phyloP scores from a whole-genome alignment of 2,329 filamentous ascomycete species.

The Paecilomyces variotii region DNA sequence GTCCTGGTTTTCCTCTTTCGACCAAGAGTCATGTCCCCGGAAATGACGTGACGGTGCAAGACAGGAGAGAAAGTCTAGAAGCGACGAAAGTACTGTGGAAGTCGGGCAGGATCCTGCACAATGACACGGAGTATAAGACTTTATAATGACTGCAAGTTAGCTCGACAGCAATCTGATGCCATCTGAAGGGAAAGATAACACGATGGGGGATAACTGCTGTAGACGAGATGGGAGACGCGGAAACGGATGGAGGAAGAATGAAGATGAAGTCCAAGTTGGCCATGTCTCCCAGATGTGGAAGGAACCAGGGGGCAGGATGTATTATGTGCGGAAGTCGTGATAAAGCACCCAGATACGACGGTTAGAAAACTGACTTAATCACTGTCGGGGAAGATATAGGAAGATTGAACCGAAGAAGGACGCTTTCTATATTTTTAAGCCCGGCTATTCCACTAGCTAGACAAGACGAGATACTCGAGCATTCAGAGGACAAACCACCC shows the following conservation, averaged over 20 bases:
- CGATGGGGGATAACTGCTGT: not conserved
- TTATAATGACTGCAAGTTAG: not conserved
- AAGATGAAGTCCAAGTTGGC: not conserved
- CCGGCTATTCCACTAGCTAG: not conserved
- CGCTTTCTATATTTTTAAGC: not conserved
- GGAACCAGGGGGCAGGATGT: not conserved
- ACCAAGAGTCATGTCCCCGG: slow-evolving; percentile 11
- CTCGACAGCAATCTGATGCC: not conserved
- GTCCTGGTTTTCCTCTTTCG: slow-evolving; percentile 11
- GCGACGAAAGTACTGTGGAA: not conserved
- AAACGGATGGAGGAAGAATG: not conserved
- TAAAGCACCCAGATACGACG: not conserved
- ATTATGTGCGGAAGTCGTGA: not conserved
- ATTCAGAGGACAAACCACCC: not conserved
- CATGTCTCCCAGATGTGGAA: not conserved
- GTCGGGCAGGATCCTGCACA: not conserved
- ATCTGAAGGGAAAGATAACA: not conserved
- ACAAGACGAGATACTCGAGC: not conserved
- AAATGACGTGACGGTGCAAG: not conserved
- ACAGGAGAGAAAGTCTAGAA: not conserved
- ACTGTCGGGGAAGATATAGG: no score
- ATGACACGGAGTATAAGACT: not conserved
- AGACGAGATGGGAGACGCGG: not conserved
- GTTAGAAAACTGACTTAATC: not conserved
- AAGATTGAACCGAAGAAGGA: not conserved